Percentiles rank a stretch among this genome's conserved stretches.
Conservation (phyloP, 2,329 filamentous ascomycete genomes). For the Neocucurbitaria cava region DNA sequence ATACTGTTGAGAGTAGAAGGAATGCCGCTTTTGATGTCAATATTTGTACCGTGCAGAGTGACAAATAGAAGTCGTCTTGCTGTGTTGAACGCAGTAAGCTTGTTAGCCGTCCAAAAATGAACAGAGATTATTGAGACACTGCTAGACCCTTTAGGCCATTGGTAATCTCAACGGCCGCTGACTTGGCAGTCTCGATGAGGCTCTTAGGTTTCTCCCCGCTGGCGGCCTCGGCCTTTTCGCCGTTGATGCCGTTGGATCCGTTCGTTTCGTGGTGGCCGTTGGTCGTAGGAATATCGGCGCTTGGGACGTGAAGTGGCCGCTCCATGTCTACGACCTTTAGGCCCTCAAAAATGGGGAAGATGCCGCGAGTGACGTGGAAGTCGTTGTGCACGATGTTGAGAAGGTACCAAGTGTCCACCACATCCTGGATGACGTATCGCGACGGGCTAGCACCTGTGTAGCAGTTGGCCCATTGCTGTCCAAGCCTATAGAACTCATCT, state of each 20-base stretch:
- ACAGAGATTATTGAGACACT: slow-evolving; percentile 33
- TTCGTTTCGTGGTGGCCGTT: slow-evolving; percentile 13
- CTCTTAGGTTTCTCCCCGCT: slow-evolving; percentile 21
- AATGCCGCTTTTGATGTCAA: slow-evolving; percentile 7
- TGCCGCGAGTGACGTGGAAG: slow-evolving; percentile 82
- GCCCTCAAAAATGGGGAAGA: slow-evolving; percentile 86
- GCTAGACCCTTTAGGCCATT: slow-evolving; percentile 38
- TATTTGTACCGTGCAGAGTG: slow-evolving; percentile 3
- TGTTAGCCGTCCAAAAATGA: slow-evolving; percentile 8
- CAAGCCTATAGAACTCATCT: slow-evolving; percentile 93
- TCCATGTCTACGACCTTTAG: slow-evolving; percentile 73
- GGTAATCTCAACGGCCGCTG: slow-evolving; percentile 36
- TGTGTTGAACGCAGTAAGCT: slow-evolving; percentile 45
- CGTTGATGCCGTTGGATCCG: slow-evolving; percentile 11
- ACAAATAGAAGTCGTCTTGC: slow-evolving; percentile 27
- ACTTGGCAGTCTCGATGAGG: slow-evolving; percentile 36
- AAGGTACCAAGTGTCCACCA: slow-evolving; percentile 92
- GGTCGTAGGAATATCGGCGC: slow-evolving; percentile 12
- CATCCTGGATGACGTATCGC: slow-evolving; percentile 76
- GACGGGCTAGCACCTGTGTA: slow-evolving; percentile 79
- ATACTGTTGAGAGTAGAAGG: slow-evolving; percentile 31
- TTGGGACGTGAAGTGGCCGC: slow-evolving; percentile 39
- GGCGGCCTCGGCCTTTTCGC: slow-evolving; percentile 12
- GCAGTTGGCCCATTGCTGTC: slow-evolving; percentile 92
- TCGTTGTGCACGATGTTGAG: slow-evolving; percentile 99